Evolutionary conservation across 2,329 filamentous ascomycete species (phyloP), one percentile per base, ranked within the genome.

Genomic region (Cercospora brassicicola): DNA sequence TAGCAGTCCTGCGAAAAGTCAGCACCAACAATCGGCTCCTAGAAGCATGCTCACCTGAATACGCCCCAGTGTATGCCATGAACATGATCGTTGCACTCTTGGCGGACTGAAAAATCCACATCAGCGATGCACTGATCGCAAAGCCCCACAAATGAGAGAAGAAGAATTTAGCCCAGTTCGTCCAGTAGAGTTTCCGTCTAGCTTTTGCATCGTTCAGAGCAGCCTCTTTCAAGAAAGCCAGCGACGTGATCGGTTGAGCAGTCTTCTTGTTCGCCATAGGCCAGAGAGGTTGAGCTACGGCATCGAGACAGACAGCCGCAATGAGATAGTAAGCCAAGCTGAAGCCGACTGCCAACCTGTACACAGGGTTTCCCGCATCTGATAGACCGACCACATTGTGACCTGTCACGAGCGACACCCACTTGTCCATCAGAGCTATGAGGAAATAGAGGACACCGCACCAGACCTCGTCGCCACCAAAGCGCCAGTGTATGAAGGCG

Each of bases 401-500:
- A 15, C 84, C 84, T 64, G 81, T 81, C 13, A 86, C 74, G 3
- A 87, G 72, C 30, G 81, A 79, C 4, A 85, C 78, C 85, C 85
- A 87, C 67, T 85, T 85, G 70, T 87, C 85, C 70, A 87, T 81
- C 10, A 87, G 81, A 6, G 85, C 85, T 39, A 86, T 79, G 9
- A 87, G 72, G 67, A 87, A 87, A 75, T 86, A 86, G 2, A 86
- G 75, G 20, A 87, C 78, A 30, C 84, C 84, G 67, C 84, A 86
- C 31, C 83, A 84, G 30, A 87, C 81, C 66, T 87, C 85, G 66
- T 84, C 81, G 42, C 83, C 84, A 5, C 84, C 84, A 67, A 85
- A 85, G n/a, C 85, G 83, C 84, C 85, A 87, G 68, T 86, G 85
- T 28, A 87, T 83, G 72, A 87, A 87, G 1, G 84, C 83, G 70